Base-by-base conservation (phyloP, 345 rosid species). In the Nasturtium officinale region DNA sequence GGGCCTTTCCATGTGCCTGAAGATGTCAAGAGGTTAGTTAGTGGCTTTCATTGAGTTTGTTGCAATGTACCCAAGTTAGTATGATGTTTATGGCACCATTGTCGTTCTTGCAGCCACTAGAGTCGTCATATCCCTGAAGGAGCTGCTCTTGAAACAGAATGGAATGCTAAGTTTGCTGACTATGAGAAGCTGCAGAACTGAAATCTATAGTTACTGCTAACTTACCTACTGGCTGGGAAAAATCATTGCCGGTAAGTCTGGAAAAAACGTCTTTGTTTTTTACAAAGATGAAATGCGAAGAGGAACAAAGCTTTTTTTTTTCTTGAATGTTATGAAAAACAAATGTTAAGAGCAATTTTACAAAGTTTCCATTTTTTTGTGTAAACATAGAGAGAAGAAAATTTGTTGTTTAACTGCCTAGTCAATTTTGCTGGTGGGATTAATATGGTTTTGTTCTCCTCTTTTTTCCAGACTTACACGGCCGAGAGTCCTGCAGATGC, bases 1-100 rank as follows among this genome's bases (percentile, higher is more conserved):
- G 92, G 86, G 82, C 91, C 98, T 68, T 87, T 92, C 87, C 90
- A 87, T 72, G 98, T 90, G 52, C 98, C 96, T 15, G 95, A 90
- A 79, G 95, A 90, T 78, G 90, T 92, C 65, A 87, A 84, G 70
- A 85, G 69, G 98, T 87, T 70, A 77, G 80, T 28, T 72, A 77
- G 80, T 28, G 50, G 17, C 32, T 2, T 1, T 37, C 26, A 1
- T 9, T 35, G 32, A 51, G 23, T 21, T 10, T 65, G 17, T 11
- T 29, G 3, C 29, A 28, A 13, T 65, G 23, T 23, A 30, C 18
- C 2, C 0, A 46, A 37, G 23, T 17, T 18, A 65, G 9, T 65
- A 15, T 65, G 58, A 23, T 67, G 52, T 42, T 42, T 28, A 68
- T 42, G 18, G 13, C 40, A n/a, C 1, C 50, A 23, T 3, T 18